Evolutionary conservation across 106 monocot species (phyloP), one percentile per base, ranked within the genome.

Genomic region (Ottelia alismoides): DNA sequence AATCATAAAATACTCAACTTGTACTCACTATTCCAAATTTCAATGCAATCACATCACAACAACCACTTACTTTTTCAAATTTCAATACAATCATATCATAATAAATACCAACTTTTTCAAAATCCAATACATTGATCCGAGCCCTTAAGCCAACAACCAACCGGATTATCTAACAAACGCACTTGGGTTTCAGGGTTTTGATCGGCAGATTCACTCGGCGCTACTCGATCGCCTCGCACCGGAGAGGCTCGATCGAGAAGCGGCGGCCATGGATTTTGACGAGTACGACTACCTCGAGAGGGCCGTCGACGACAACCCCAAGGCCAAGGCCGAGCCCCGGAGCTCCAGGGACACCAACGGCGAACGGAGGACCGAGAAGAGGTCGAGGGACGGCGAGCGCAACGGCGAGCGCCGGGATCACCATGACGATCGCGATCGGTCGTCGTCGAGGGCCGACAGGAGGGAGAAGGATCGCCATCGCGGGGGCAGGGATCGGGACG

Each of bases 241-340:
- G 5, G 30, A 22, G 22, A 55, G 22, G 28, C 17, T 16, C 0
- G 27, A 40, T 31, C 51, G 51, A 20, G 22, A 48, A 27, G 49
- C 16, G 16, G 63, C 17, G 51, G 5, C n/a, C 9, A 65, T 65
- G 68, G 74, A 68, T 12, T 62, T 63, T 51, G 74, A 74, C 67
- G 74, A 74, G 62, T 74, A 74, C 61, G 74, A 74, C 6, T 74
- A 74, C 68, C 56, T 61, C 7, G 59, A 69, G 45, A 65, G 46
- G 45, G 22, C 65, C 4, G 55, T 54, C 20, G 65, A 53, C 9
- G 44, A 27, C 12, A 58, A 45, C 21, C 12, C 20, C 0, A 46
- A 46, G 45, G 65, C 40, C 17, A 40, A 35, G 26, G 52, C 53
- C 44, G 16, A 31, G 45, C 53, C 31, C 47, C 23, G 31, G 27